Conservation (phyloP, 495 filamentous ascomycete genomes). For the Tuber aestivum region DNA sequence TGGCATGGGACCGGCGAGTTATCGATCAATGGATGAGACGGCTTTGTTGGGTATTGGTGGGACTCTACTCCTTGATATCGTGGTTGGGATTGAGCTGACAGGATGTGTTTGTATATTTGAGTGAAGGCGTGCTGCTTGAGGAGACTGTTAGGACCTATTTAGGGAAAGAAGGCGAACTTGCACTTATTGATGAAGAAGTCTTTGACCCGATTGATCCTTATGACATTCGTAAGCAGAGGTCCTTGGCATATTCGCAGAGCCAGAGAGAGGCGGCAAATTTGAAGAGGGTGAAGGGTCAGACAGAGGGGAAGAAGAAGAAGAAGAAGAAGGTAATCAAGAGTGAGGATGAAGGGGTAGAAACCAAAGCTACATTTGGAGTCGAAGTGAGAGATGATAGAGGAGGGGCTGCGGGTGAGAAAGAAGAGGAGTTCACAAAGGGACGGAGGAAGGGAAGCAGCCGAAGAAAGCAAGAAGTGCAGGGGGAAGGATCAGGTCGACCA, state of each 20-base stretch:
- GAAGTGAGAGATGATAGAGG: not conserved
- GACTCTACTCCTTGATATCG: not conserved
- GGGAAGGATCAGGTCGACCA: not conserved
- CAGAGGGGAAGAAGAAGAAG: not conserved
- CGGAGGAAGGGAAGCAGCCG: not conserved
- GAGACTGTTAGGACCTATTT: slow-evolving; percentile 25
- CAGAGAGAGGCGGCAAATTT: not conserved
- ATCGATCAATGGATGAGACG: slow-evolving; percentile 34
- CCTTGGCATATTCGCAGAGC: not conserved
- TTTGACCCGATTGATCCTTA: not conserved
- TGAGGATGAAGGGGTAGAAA: not conserved
- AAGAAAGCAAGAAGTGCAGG: not conserved
- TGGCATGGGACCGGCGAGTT: slow-evolving; percentile 35
- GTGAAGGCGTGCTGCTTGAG: slow-evolving; percentile 32
- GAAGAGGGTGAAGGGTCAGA: not conserved
- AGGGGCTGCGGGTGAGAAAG: not conserved
- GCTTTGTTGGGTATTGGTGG: slow-evolving; percentile 34
- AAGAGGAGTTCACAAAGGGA: not conserved
- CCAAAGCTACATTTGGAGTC: not conserved
- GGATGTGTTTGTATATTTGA: slow-evolving; percentile 1
- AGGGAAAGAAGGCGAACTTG: slow-evolving; percentile 30
- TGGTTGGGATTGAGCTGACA: not conserved
- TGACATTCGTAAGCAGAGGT: not conserved
- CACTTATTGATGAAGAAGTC: slow-evolving; percentile 20
- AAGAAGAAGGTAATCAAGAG: not conserved